Base-by-base conservation (phyloP, 768 basidiomycete genomes). In the Trametes sanguinea region DNA sequence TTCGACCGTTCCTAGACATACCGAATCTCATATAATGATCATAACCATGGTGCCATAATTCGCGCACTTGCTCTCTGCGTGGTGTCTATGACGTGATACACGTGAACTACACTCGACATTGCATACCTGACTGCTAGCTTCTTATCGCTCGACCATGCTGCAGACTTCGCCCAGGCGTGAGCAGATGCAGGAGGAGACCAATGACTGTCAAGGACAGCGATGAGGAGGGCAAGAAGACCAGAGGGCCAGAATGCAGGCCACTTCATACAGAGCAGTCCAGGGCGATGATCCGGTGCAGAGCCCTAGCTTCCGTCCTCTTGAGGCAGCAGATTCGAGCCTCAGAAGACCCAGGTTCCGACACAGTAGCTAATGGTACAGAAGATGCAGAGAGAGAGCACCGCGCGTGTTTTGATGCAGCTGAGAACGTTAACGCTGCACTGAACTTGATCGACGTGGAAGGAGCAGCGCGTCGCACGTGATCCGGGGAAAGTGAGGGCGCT, bases 41-140 rank as follows among this genome's bases (percentile, higher is more conserved):
- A 69, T 88, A 97, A 0, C 94, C 95, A 78, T 96, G 94, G 70
- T 92, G 88, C 89, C 92, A 97, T 4, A 96, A 76, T 56, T 89
- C 84, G 46, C 88, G 84, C 8, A 86, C 87, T 69, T 80, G 81
- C 67, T 92, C 83, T 47, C 92, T 94, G 65, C 5, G 39, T 55
- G 32, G 37, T 43, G 53, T 27, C 16, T n/a, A 35, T 30, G 17
- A 46, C 40, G 2, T 7, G n/a, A 51, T 33, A 11, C 0, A 11
- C 29, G 13, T 37, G 35, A 37, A 22, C 22, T 22, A 22, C 1
- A 22, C 22, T 22, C 22, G 22, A 22, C 22, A 9, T 30, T 22
- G 16, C 67, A 30, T 52, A 72, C 72, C 72, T 68, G 9, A 68
- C 61, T 11, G 66, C 71, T 45, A 72, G 47, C 51, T 71, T 74